Percentiles rank a stretch among this genome's conserved stretches.
phyloP scores from a whole-genome alignment of 164 flowering plant species.

The Annona squamosa region DNA sequence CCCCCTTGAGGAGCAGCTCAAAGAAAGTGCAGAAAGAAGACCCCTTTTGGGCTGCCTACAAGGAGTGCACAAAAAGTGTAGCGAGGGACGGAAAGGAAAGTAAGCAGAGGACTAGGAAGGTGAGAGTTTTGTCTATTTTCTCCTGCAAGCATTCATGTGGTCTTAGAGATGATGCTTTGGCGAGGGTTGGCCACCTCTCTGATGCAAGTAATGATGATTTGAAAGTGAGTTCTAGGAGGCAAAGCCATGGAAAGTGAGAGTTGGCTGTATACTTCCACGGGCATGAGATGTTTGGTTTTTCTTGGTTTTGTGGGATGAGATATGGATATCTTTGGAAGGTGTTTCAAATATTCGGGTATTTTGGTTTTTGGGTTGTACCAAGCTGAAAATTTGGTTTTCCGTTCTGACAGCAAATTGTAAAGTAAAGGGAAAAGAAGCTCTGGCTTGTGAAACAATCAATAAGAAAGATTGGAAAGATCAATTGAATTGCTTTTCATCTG shows the following conservation, averaged over 20 bases:
- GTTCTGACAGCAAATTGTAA: no score
- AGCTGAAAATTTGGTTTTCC: no score
- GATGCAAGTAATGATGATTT: background rate
- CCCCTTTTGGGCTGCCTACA: constrained; percentile 43
- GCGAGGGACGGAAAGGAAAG: background rate
- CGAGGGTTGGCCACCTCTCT: constrained; percentile 30
- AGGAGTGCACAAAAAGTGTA: constrained; percentile 36
- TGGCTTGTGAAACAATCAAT: no score
- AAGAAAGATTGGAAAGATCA: no score
- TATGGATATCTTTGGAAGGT: background rate
- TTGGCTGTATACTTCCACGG: background rate
- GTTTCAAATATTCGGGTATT: background rate
- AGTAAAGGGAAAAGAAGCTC: no score
- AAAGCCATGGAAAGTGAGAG: background rate
- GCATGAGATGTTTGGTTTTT: background rate
- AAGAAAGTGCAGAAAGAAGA: constrained; percentile 26
- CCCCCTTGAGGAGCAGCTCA: constrained; percentile 18
- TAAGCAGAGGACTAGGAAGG: background rate
- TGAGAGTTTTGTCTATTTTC: constrained; percentile 19
- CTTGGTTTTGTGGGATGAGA: background rate
- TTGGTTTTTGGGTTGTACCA: no score
- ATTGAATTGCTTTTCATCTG: no score
- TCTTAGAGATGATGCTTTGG: constrained; percentile 41
- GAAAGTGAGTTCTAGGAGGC: background rate
- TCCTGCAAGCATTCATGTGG: constrained; percentile 54